Conservation (phyloP, 2,329 filamentous ascomycete species). For the Arthrobotrys pseudoclavata region DNA sequence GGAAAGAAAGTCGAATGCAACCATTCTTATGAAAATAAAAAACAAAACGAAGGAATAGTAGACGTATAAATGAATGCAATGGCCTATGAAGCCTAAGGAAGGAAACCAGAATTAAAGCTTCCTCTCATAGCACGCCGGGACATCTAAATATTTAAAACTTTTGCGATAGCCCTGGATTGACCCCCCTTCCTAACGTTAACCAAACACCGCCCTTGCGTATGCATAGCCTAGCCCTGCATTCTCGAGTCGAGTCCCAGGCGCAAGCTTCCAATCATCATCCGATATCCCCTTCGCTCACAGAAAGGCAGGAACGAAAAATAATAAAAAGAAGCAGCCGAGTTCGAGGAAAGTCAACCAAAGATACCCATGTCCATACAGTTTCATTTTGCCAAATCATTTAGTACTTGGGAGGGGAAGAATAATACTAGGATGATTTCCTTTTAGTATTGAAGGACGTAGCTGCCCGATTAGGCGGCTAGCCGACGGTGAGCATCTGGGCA, state of each 20-base stretch:
- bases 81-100: conserved; percentile 5
- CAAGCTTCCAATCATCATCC: neutral
- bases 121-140: neutral
- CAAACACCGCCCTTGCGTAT: conserved; percentile 1
- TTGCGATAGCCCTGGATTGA: neutral
- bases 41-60: neutral
- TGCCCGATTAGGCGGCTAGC: conserved; percentile 47
- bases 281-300: conserved; percentile 15
- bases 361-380: conserved; percentile 3
- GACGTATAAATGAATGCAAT: neutral
- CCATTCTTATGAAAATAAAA: neutral
- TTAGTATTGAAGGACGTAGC: conserved; percentile 18
- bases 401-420: neutral
- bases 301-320: conserved; percentile 10
- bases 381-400: conserved; percentile 16
- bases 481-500: conserved; percentile 41
- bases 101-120: conserved; percentile 1
- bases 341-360: conserved; percentile 2
- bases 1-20: conserved; percentile 1
- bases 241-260: neutral
- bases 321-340: neutral
- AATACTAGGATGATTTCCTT: neutral
- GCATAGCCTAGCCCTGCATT: conserved; percentile 1
- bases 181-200: neutral
- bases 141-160: conserved; percentile 11